Evolutionary conservation across 2,329 filamentous ascomycete species (phyloP).

Genomic region (Penicillium fuscoglaucum): DNA sequence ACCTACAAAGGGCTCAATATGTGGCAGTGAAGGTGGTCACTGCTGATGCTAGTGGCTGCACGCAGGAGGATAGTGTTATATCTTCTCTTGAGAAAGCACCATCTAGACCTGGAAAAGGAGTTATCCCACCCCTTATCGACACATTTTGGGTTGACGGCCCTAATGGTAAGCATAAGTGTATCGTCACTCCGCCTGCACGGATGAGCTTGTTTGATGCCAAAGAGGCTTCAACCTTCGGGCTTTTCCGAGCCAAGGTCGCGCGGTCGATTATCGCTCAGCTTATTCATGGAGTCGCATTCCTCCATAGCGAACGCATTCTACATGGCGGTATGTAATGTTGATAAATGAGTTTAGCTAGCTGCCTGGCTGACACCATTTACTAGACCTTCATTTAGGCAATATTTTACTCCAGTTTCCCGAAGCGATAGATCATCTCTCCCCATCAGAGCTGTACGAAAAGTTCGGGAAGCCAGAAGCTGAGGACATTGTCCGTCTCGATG

Average conservation of each 20-base stretch:
- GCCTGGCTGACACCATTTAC: no score
- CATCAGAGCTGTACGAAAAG: no score
- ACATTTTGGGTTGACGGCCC: constrained; percentile 23
- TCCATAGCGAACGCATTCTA: no score
- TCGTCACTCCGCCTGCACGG: constrained; percentile 20
- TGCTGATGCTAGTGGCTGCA: constrained; percentile 21
- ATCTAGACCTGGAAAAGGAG: constrained; percentile 11
- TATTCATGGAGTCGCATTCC: no score
- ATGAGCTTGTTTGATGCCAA: constrained; percentile 26
- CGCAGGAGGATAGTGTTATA: constrained; percentile 14
- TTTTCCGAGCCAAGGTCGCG: no score
- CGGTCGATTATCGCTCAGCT: no score
- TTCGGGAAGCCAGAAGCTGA: constrained; percentile 8
- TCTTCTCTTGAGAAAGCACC: constrained; percentile 6
- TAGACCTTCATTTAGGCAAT: no score
- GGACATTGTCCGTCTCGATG: constrained; percentile 25
- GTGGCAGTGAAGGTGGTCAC: constrained; percentile 40
- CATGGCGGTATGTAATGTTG: no score
- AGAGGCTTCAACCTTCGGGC: no score
- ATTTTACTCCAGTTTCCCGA: no score
- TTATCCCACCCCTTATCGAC: constrained; percentile 28
- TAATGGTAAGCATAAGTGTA: constrained; percentile 27
- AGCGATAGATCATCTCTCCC: no score
- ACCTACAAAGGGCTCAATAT: constrained; percentile 25
- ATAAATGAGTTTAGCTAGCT: no score